These are phyloP conservation scores for Colletotrichum viniferum DNA, from an alignment of 2,329 filamentous ascomycete genomes.

Conservation along the genomic window DNA sequence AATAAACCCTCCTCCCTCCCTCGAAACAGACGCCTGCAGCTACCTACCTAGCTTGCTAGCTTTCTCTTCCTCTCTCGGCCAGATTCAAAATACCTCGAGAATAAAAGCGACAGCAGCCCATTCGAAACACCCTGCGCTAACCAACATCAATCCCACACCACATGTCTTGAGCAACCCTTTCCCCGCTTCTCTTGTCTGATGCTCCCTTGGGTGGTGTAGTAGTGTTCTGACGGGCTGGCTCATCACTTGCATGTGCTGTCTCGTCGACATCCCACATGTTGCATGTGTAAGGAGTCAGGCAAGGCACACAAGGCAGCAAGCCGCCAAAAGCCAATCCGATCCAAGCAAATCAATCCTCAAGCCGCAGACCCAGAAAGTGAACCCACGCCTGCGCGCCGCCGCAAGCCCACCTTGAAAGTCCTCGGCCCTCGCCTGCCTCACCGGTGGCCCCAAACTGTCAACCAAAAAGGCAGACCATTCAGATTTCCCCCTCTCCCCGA, in stretches of 20 bases:
- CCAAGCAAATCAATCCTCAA: neutral
- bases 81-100: neutral
- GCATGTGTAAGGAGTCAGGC: neutral
- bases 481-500: neutral
- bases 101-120: neutral
- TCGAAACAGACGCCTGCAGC: neutral
- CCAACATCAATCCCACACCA: neutral
- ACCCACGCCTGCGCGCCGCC: neutral
- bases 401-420: neutral
- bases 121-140: neutral
- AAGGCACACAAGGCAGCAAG: neutral
- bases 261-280: neutral
- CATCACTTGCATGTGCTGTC: conserved; percentile 10
- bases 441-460: neutral
- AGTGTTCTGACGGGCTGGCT: neutral
- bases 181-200: neutral
- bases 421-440: neutral
- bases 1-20: neutral
- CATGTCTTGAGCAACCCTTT: neutral
- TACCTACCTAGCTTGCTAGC: neutral
- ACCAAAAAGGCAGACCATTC: neutral
- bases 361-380: neutral
- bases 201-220: neutral
- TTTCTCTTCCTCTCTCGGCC: neutral
- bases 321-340: neutral